A percentile compares a stretch with the other conserved stretches of the same genome.
Evolutionary conservation across 2,329 filamentous ascomycete species (phyloP).

Genomic region (Xylaria sp.): DNA sequence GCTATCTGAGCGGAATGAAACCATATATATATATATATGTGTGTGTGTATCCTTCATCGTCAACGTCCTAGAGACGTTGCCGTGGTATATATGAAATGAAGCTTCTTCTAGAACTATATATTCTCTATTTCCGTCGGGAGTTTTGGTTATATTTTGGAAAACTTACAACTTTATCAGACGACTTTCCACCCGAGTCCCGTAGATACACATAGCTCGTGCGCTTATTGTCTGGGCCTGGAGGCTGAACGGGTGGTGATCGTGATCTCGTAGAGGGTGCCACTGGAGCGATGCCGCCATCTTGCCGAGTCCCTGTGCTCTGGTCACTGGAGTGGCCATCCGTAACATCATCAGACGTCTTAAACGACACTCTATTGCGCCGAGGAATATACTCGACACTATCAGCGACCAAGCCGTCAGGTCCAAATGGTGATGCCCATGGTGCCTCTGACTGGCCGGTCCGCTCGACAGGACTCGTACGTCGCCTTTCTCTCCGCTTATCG

Average conservation of each 20-base stretch:
- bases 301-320: background rate
- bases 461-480: background rate
- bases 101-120: background rate
- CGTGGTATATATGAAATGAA: background rate
- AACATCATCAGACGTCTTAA: background rate
- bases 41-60: background rate
- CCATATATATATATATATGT: background rate
- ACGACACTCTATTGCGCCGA: slow-evolving; percentile 13
- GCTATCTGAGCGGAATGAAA: background rate
- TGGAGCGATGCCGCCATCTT: background rate
- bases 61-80: background rate
- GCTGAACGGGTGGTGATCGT: background rate
- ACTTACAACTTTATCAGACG: slow-evolving; percentile 10
- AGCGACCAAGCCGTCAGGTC: background rate
- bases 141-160: background rate
- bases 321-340: background rate
- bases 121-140: background rate
- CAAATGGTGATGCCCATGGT: slow-evolving; percentile 1
- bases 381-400: slow-evolving; percentile 1
- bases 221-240: background rate
- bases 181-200: background rate
- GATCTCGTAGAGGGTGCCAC: background rate
- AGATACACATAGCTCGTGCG: background rate
- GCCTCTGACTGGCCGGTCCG: background rate
- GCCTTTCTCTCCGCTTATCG: background rate